These are phyloP conservation scores for Scedosporium apiospermum DNA, from an alignment of 2,329 filamentous ascomycete species.

Conservation along the genomic window DNA sequence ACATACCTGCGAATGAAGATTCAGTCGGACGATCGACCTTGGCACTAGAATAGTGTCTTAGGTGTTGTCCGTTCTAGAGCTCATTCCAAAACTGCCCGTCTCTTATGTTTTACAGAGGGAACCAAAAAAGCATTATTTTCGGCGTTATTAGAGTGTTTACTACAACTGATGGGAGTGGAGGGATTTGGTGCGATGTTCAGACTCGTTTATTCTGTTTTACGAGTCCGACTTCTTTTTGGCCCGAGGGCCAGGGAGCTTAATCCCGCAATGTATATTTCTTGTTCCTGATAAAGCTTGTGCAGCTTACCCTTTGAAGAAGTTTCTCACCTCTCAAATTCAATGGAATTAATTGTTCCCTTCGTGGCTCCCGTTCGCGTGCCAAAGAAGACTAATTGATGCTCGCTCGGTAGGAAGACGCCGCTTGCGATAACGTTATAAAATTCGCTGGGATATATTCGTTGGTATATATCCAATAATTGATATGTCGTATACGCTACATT, in stretches of 20 bases:
- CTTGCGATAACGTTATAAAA: neutral
- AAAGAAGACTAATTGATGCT: no score
- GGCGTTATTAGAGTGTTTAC: neutral
- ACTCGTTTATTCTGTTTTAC: neutral
- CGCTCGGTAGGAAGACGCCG: no score
- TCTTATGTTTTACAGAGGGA: neutral
- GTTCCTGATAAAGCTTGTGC: neutral
- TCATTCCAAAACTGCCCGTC: neutral
- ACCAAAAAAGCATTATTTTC: neutral
- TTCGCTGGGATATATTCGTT: neutral
- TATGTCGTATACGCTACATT: neutral
- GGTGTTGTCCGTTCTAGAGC: neutral
- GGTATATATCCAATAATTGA: neutral
- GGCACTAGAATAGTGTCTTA: neutral
- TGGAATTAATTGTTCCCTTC: no score
- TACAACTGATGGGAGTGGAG: neutral
- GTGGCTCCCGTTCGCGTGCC: no score
- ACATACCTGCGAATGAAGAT: neutral
- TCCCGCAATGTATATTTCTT: neutral
- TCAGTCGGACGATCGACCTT: neutral
- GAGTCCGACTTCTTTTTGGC: neutral
- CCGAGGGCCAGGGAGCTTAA: neutral
- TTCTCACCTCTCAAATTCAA: neutral
- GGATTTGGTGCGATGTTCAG: neutral
- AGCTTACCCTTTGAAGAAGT: neutral